Evolutionary conservation across 1,284 basidiomycete species (phyloP).

Genomic region (Tylopilus sp.): DNA sequence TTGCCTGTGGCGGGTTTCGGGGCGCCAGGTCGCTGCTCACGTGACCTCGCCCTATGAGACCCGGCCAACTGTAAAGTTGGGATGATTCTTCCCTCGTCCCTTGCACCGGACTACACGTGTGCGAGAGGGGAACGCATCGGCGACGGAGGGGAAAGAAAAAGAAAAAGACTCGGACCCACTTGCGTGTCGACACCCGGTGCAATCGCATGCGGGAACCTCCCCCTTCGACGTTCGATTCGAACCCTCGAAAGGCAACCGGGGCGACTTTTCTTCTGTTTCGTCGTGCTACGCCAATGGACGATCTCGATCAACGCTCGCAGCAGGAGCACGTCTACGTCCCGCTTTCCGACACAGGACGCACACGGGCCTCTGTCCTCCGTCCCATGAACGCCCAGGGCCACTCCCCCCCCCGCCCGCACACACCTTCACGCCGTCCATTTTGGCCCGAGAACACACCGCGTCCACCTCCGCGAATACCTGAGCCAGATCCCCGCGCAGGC

Average conservation of each 20-base stretch:
- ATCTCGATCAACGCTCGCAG: not conserved
- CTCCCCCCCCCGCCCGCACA: not conserved
- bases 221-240: not conserved
- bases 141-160: too few species aligned
- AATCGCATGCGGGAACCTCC: not conserved
- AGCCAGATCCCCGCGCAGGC: slow-evolving; percentile 28
- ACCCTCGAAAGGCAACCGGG: not conserved
- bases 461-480: slow-evolving; percentile 13
- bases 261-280: not conserved
- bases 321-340: too few species aligned
- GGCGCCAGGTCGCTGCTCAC: too few species aligned
- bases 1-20: too few species aligned
- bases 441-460: slow-evolving; percentile 6
- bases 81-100: too few species aligned
- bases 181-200: not conserved
- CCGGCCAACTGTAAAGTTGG: too few species aligned
- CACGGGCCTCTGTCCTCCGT: too few species aligned
- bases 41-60: too few species aligned
- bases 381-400: too few species aligned
- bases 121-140: not conserved
- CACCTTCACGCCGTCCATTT: not conserved
- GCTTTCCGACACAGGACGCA: too few species aligned
- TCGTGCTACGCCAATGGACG: not conserved
- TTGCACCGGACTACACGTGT: too few species aligned
- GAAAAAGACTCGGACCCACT: too few species aligned